phyloP scores from a whole-genome alignment of 2,329 filamentous ascomycete species.

The Mollisia scopiformis region DNA sequence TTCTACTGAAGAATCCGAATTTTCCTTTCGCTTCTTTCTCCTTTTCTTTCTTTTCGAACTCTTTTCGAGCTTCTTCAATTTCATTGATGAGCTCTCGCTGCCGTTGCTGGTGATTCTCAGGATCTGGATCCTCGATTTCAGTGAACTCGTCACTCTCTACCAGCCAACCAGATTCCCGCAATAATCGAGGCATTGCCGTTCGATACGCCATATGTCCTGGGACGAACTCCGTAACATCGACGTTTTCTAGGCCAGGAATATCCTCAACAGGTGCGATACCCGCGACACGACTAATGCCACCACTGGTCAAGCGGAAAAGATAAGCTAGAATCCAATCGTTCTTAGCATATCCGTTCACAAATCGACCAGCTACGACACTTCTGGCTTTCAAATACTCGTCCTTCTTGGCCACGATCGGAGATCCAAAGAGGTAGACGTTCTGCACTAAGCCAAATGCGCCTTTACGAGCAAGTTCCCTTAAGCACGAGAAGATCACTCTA shows the following conservation, averaged over 20 bases:
- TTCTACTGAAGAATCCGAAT: slow-evolving; percentile 81
- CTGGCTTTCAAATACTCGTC: slow-evolving; percentile 85
- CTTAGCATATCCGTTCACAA: slow-evolving; percentile 90
- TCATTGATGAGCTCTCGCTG: slow-evolving; percentile 95
- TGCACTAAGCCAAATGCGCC: slow-evolving; percentile 87
- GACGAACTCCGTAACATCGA: slow-evolving; percentile 84
- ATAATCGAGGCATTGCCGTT: slow-evolving; percentile 83
- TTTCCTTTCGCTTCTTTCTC: slow-evolving; percentile 58
- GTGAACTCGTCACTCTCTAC: slow-evolving; percentile 93
- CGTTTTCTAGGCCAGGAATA: slow-evolving; percentile 83
- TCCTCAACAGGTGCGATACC: slow-evolving; percentile 78
- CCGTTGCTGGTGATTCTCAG: slow-evolving; percentile 84
- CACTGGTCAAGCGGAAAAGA: slow-evolving; percentile 90
- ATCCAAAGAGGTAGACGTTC: slow-evolving; percentile 94
- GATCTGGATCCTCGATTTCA: slow-evolving; percentile 96
- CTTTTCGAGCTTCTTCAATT: slow-evolving; percentile 90
- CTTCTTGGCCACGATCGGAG: slow-evolving; percentile 86
- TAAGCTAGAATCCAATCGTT: slow-evolving; percentile 99
- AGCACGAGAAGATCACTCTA: slow-evolving; percentile 88
- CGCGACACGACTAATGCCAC: slow-evolving; percentile 86
- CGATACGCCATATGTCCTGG: slow-evolving; percentile 97
- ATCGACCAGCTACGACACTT: slow-evolving; percentile 87
- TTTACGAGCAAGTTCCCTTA: slow-evolving; percentile 82
- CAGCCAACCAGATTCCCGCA: slow-evolving; percentile 87
- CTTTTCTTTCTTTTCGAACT: slow-evolving; percentile 77